Conservation (phyloP, 805 yeast genomes). For the Candida boleticola region DNA sequence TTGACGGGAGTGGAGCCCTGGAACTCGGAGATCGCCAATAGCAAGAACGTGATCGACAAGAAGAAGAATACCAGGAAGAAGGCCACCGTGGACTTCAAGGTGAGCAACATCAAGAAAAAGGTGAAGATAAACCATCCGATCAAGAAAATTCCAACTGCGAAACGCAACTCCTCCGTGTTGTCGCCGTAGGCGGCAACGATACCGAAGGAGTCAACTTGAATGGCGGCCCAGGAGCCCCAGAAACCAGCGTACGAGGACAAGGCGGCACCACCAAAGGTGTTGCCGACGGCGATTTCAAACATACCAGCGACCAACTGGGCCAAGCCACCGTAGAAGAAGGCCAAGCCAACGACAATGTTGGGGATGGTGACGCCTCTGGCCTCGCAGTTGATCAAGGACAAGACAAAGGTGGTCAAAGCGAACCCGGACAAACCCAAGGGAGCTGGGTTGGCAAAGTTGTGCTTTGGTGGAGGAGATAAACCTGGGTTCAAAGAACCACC, state of each 20-base stretch:
- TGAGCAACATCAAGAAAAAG: constrained; percentile 39
- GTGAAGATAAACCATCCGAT: constrained; percentile 46
- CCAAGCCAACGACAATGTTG: constrained; percentile 62
- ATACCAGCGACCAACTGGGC: constrained; percentile 72
- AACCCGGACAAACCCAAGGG: constrained; percentile 74
- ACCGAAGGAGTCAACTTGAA: constrained; percentile 39
- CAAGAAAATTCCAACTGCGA: constrained; percentile 39
- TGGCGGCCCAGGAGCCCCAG: constrained; percentile 75
- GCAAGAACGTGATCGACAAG: constrained; percentile 38
- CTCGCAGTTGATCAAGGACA: constrained; percentile 59
- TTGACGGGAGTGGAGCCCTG: constrained; percentile 25
- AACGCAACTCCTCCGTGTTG: constrained; percentile 21
- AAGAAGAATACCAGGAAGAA: constrained; percentile 42
- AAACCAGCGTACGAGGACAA: constrained; percentile 65
- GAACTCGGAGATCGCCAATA: constrained; percentile 40
- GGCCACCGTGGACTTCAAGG: constrained; percentile 43
- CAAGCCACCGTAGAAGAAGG: constrained; percentile 71
- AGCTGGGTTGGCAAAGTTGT: constrained; percentile 64
- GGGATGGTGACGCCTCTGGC: constrained; percentile 67
- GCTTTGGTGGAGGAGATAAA: constrained; percentile 41
- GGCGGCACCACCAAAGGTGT: constrained; percentile 73
- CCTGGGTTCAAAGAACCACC: constrained; percentile 85
- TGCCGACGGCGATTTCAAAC: constrained; percentile 74
- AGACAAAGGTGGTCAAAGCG: constrained; percentile 65
- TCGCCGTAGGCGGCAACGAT: constrained; percentile 34